These are phyloP conservation scores for Scedosporium aurantiacum DNA, from an alignment of 2,329 filamentous ascomycete genomes.

Conservation along the genomic window DNA sequence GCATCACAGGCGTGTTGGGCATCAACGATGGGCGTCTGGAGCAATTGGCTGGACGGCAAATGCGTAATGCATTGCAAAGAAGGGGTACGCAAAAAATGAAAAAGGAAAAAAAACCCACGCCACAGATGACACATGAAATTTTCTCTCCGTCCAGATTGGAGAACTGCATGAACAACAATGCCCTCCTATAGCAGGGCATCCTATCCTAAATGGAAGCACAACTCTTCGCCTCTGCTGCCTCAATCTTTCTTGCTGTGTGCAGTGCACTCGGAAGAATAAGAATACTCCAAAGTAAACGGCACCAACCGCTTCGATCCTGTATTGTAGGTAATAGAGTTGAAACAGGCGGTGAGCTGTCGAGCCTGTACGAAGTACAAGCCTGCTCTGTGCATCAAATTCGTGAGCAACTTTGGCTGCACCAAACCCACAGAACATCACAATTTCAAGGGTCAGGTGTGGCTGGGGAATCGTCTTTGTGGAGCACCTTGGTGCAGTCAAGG, in stretches of 20 bases:
- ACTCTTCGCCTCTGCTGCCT: too few species aligned
- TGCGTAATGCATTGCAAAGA: neutral
- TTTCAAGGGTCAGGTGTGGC: neutral
- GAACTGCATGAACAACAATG: neutral
- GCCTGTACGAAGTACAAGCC: neutral
- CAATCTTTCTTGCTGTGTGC: too few species aligned
- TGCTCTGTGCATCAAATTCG: neutral
- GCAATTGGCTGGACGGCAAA: too few species aligned
- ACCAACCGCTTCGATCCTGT: neutral
- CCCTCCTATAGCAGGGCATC: constrained; percentile 2
- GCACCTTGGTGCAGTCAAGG: neutral
- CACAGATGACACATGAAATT: neutral
- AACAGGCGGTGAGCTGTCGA: neutral
- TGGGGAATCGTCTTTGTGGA: neutral
- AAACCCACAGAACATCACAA: too few species aligned
- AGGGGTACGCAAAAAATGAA: neutral
- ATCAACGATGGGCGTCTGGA: neutral
- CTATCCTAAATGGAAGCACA: neutral
- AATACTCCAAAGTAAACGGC: neutral
- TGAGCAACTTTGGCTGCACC: neutral
- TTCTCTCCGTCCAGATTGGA: neutral
- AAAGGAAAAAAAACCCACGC: neutral
- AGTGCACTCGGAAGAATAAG: neutral
- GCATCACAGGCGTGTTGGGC: neutral
- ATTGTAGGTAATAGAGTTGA: neutral